phyloP scores from a whole-genome alignment of 202 grass and related monocot species.

The Hordeum pubiflorum region DNA sequence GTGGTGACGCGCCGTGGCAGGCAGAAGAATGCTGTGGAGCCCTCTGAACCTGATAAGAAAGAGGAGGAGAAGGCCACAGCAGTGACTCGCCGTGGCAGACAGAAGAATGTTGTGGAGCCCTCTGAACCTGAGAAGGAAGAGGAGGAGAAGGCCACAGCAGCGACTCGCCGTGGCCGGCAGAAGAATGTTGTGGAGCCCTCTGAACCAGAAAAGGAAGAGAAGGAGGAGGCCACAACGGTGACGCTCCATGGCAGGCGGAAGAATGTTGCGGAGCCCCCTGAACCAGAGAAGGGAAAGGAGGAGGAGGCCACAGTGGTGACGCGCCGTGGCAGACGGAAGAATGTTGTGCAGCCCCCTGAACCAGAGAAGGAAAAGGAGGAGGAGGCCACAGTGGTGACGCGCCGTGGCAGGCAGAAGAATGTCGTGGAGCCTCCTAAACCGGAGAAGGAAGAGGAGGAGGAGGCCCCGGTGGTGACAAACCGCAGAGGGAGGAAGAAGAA shows the following conservation, averaged over 20 bases:
- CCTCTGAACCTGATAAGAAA: neutral
- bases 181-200: neutral
- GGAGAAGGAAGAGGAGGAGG: neutral
- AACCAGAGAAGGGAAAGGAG: neutral
- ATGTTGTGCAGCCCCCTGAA: neutral
- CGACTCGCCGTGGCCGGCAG: neutral
- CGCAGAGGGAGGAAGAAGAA: neutral
- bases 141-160: neutral
- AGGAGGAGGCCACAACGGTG: neutral
- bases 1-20: neutral
- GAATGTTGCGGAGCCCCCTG: neutral
- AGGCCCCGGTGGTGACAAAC: neutral
- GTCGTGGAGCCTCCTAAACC: neutral
- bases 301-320: neutral
- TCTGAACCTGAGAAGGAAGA: neutral
- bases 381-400: neutral
- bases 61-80: neutral
- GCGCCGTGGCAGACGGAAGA: neutral
- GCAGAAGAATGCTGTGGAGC: neutral
- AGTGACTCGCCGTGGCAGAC: neutral
- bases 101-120: too few species aligned
- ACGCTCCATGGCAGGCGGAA: neutral
- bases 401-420: neutral
- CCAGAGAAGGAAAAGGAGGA: neutral
- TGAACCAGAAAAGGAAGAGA: neutral